Conservation (phyloP, 2,329 filamentous ascomycete genomes). For the Colletotrichum cordylinicola region DNA sequence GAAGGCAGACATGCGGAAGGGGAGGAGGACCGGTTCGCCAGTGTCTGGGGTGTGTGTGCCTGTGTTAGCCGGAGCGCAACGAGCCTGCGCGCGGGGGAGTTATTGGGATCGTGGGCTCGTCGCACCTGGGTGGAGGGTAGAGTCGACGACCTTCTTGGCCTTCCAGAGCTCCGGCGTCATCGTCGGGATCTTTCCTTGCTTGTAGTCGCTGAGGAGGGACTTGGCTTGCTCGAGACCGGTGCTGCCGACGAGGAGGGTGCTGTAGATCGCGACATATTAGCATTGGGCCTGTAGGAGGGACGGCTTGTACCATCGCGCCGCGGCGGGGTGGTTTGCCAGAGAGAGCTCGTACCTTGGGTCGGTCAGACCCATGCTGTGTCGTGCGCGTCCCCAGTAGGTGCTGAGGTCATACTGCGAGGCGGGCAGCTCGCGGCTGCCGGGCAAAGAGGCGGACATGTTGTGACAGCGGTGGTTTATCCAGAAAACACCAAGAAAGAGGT, state of each 20-base stretch:
- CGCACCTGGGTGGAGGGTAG: slow-evolving; percentile 91
- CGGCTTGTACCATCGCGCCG: not conserved
- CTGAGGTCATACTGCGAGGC: slow-evolving; percentile 89
- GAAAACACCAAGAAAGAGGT: not conserved
- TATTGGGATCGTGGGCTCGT: not conserved
- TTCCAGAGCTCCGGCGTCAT: slow-evolving; percentile 94
- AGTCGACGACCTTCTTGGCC: slow-evolving; percentile 97
- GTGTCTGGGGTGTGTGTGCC: slow-evolving; percentile 69
- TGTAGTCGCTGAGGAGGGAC: slow-evolving; percentile 80
- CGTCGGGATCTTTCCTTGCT: slow-evolving; percentile 76
- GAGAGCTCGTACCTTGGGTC: slow-evolving; percentile 83
- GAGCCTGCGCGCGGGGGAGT: not conserved
- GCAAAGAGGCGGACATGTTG: slow-evolving; percentile 69
- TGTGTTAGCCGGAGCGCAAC: slow-evolving; percentile 10
- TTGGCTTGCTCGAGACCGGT: slow-evolving; percentile 87
- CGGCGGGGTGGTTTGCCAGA: not conserved
- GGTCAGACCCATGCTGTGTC: slow-evolving; percentile 86
- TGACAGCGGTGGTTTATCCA: not conserved
- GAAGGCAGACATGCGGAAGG: slow-evolving; percentile 97
- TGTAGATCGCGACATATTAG: slow-evolving; percentile 40
- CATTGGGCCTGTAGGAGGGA: not conserved
- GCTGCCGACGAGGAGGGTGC: slow-evolving; percentile 83
- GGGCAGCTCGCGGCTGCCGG: slow-evolving; percentile 80
- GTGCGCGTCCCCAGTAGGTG: slow-evolving; percentile 95
- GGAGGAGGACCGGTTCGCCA: slow-evolving; percentile 87